Conservation (phyloP, 23 red algal genomes). For the Gracilaria gracilis region DNA sequence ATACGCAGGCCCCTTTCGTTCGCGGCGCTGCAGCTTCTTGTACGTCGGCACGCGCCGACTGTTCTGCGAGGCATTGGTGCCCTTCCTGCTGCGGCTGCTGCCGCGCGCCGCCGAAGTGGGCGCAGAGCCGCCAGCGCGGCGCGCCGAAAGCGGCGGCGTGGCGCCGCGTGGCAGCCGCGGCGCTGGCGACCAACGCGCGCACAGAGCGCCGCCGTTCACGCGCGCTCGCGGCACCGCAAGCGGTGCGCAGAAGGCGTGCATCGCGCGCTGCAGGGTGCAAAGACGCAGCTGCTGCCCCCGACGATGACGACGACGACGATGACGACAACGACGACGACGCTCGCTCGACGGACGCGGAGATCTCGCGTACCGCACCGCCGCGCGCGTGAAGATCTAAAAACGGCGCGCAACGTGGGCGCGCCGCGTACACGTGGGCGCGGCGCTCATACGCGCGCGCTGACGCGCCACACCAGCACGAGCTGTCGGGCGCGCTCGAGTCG, state of each 20-base stretch:
- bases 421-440: too few relatives aligned
- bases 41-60: constrained; percentile 43
- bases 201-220: too few relatives aligned
- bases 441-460: too few relatives aligned
- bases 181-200: too few relatives aligned
- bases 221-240: not conserved
- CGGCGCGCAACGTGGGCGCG: too few relatives aligned
- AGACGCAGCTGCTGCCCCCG: not conserved
- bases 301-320: not conserved
- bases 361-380: too few relatives aligned
- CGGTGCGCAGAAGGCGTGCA: not conserved
- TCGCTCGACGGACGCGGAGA: not conserved
- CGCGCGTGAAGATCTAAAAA: too few relatives aligned
- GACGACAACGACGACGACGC: not conserved
- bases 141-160: not conserved
- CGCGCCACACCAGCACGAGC: too few relatives aligned
- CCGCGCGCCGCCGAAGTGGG: not conserved
- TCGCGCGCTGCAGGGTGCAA: not conserved
- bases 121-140: not conserved
- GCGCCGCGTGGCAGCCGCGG: too few relatives aligned
- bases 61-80: constrained; percentile 7
- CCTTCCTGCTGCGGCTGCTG: not conserved
- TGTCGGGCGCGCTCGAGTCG: too few relatives aligned
- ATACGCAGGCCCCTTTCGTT: not conserved
- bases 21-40: constrained; percentile 35